Evolutionary conservation across 495 filamentous ascomycete genomes (phyloP).

Genomic region (Neurospora sublineolata): DNA sequence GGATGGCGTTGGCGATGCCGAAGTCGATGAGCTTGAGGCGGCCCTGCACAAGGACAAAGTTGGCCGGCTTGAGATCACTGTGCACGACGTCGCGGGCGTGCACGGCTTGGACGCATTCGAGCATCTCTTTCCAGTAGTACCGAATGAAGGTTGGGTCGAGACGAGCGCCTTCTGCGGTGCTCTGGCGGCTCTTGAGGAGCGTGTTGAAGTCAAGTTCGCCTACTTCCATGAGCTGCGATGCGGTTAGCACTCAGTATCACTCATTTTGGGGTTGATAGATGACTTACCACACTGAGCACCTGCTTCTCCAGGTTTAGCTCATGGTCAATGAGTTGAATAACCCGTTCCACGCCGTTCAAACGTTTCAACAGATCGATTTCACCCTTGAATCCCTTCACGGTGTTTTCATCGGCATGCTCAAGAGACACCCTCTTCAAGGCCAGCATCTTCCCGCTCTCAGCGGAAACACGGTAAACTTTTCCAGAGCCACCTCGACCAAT

Average conservation of each 20-base stretch:
- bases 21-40: slow-evolving; percentile 86
- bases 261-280: slow-evolving; percentile 5
- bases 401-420: slow-evolving; percentile 74
- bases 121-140: slow-evolving; percentile 98
- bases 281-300: slow-evolving; percentile 62
- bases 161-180: slow-evolving; percentile 58
- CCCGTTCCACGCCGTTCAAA: slow-evolving; percentile 71
- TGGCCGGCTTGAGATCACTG: slow-evolving; percentile 91
- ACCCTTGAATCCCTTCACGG: slow-evolving; percentile 83
- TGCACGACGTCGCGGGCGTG: slow-evolving; percentile 87
- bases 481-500: slow-evolving; percentile 87
- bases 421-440: slow-evolving; percentile 87
- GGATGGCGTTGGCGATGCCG: slow-evolving; percentile 93
- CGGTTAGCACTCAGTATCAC: slow-evolving; percentile 2
- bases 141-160: slow-evolving; percentile 88
- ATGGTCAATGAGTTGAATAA: slow-evolving; percentile 82
- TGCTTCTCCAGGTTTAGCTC: slow-evolving; percentile 86
- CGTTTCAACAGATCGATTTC: slow-evolving; percentile 88
- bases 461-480: slow-evolving; percentile 92
- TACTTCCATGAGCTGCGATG: slow-evolving; percentile 76
- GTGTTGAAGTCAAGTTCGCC: slow-evolving; percentile 92
- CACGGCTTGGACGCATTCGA: slow-evolving; percentile 83
- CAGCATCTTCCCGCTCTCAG: slow-evolving; percentile 89
- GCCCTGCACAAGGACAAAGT: slow-evolving; percentile 80
- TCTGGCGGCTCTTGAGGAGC: slow-evolving; percentile 56